Evolutionary conservation across 352 stramenopile species (phyloP), one percentile per base, ranked within the genome.

Genomic region (Pythium rishiriense): DNA sequence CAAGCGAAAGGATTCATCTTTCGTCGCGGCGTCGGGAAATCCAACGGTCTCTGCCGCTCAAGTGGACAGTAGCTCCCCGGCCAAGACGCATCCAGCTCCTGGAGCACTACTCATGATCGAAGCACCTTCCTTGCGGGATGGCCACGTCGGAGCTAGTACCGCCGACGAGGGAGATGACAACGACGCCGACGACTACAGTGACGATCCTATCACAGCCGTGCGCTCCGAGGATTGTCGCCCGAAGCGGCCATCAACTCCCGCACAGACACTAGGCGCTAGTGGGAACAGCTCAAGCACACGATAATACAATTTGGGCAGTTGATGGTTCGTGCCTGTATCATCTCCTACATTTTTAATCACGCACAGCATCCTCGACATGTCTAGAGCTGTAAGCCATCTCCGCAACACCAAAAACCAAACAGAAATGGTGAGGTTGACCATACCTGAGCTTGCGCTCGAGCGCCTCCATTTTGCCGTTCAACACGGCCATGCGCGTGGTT

Each of bases 371-470:
- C 29, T 66, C 58, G 11, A 66, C 49, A 15, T 66, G 58, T 22
- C 54, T 61, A 43, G 2, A 12, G 1, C 11, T 21, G 37, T 43
- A n/a, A n/a, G n/a, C n/a, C n/a, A n/a, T n/a, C n/a, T n/a, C n/a
- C n/a, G n/a, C n/a, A n/a, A n/a, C n/a, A n/a, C n/a, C n/a, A n/a
- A n/a, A n/a, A n/a, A n/a, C n/a, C n/a, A n/a, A n/a, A n/a, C 12
- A n/a, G 11, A n/a, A 19, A 4, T 17, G 9, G 9, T 17, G 3
- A 43, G 31, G 31, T 11, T 6, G 3, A n/a, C 39, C 55, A 21
- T 37, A 83, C 79, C 75, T 70, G 17, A 88, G 51, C 25, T 72
- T 77, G 28, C 60, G 70, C 69, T 88, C 79, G 37, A 88, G 51
- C 0, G 61, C 29, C 14, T 66, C 57, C 66, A 88, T 72, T 62